Conservation (phyloP, 169 alveolate genomes). For the Cryptosporidium baileyi region DNA sequence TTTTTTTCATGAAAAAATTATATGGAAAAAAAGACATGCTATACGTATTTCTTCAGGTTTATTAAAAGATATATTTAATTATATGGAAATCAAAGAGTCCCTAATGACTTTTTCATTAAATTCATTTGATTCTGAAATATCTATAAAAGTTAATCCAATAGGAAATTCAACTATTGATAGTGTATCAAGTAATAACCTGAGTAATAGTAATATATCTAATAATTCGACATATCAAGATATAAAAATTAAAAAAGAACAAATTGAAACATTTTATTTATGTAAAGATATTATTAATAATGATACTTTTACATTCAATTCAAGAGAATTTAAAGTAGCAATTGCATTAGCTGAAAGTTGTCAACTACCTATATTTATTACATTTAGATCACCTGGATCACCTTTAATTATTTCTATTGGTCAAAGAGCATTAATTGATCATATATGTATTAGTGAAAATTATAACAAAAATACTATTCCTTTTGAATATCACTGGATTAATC, state of each 20-base stretch:
- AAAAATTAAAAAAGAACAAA: conserved; percentile 51
- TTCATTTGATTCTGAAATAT: conserved; percentile 19
- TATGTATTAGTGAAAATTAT: conserved; percentile 12
- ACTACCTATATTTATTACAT: conserved; percentile 45
- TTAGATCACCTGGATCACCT: conserved; percentile 60
- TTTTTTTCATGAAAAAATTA: conserved; percentile 14
- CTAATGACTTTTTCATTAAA: conserved; percentile 16
- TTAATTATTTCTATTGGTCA: conserved; percentile 59
- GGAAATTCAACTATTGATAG: background rate
- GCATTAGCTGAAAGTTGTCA: conserved; percentile 68
- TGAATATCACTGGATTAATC: conserved; percentile 47
- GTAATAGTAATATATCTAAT: background rate
- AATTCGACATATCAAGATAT: conserved; percentile 56
- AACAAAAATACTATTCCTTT: background rate
- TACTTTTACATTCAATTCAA: conserved; percentile 43
- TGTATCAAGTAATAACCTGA: background rate
- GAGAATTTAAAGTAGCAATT: conserved; percentile 57
- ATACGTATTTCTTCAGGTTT: conserved; percentile 41
- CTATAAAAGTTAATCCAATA: conserved; percentile 44
- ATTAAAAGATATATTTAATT: conserved; percentile 39
- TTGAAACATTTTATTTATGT: conserved; percentile 32
- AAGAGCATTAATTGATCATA: conserved; percentile 62
- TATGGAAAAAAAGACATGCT: conserved; percentile 56
- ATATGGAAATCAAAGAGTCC: conserved; percentile 51
- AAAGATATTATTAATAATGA: conserved; percentile 2